phyloP scores from a whole-genome alignment of 2,329 filamentous ascomycete species.

The Penicillium brasilianum region DNA sequence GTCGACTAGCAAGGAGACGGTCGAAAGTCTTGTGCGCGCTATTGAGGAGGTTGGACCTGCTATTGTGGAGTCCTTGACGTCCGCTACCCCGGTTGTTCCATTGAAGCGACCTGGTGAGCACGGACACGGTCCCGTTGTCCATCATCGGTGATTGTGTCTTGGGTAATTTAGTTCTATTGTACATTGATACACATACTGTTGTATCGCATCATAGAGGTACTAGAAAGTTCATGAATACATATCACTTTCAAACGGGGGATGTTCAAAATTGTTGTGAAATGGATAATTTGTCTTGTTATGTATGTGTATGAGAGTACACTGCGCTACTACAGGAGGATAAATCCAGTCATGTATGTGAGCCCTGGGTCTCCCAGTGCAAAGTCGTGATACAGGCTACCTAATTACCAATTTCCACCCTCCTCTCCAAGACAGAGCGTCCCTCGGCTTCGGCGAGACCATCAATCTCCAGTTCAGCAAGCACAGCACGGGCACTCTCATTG shows the following conservation, averaged over 20 bases:
- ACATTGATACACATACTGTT: too few species aligned
- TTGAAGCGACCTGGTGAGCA: slow-evolving; percentile 38
- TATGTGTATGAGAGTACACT: too few species aligned
- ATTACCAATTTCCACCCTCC: slow-evolving; percentile 51
- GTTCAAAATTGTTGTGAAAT: background rate
- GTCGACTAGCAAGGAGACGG: slow-evolving; percentile 62
- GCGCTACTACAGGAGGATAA: too few species aligned
- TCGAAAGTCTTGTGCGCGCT: slow-evolving; percentile 66
- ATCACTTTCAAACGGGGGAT: background rate
- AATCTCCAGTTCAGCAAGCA: slow-evolving; percentile 51
- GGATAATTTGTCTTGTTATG: background rate
- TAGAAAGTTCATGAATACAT: background rate
- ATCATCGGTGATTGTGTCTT: slow-evolving; percentile 21
- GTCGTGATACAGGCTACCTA: slow-evolving; percentile 16
- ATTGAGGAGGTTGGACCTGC: slow-evolving; percentile 57
- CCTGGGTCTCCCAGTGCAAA: slow-evolving; percentile 1
- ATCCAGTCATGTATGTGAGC: background rate
- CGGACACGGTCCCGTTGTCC: slow-evolving; percentile 44
- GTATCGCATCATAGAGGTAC: background rate
- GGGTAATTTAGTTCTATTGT: too few species aligned
- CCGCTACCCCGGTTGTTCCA: slow-evolving; percentile 18
- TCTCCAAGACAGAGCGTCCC: slow-evolving; percentile 53
- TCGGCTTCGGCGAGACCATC: slow-evolving; percentile 51
- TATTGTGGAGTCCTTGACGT: slow-evolving; percentile 39
- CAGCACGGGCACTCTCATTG: slow-evolving; percentile 54